Conservation (phyloP, 2,329 filamentous ascomycete species). For the Pseudopyricularia cyperi region DNA sequence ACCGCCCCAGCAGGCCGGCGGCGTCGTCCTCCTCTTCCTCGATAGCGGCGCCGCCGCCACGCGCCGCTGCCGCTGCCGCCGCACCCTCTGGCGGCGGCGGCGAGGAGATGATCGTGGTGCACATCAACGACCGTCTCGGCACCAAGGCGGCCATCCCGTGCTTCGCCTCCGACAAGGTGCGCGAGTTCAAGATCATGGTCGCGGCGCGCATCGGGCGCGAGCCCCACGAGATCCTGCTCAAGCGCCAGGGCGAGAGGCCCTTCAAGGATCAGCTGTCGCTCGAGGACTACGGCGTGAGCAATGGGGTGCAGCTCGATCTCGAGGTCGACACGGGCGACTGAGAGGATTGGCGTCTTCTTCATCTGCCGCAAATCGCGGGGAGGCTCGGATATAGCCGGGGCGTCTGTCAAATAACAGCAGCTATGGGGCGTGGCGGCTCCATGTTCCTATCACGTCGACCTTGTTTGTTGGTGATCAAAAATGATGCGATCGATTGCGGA, state of each 20-base stretch:
- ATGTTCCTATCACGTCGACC: too few relatives aligned
- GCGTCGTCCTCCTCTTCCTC: slow-evolving; percentile 11
- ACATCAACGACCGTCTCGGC: slow-evolving; percentile 88
- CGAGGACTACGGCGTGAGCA: slow-evolving; percentile 87
- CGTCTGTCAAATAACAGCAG: not conserved
- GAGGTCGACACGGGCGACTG: slow-evolving; percentile 50
- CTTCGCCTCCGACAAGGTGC: slow-evolving; percentile 69
- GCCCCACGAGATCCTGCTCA: slow-evolving; percentile 81
- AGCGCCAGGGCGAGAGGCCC: slow-evolving; percentile 80
- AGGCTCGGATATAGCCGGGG: not conserved
- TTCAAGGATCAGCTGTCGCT: slow-evolving; percentile 85
- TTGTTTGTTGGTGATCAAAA: too few relatives aligned
- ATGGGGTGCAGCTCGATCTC: slow-evolving; percentile 62
- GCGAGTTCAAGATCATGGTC: slow-evolving; percentile 82
- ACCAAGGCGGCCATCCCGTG: slow-evolving; percentile 94
- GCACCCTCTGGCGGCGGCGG: slow-evolving; percentile 9
- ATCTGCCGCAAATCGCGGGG: not conserved
- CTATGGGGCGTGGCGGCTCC: too few relatives aligned
- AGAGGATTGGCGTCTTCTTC: slow-evolving; percentile 9
- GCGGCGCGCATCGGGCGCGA: slow-evolving; percentile 80
- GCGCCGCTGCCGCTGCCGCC: slow-evolving; percentile 15
- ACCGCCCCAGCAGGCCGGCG: slow-evolving; percentile 13
- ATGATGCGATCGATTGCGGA: not conserved
- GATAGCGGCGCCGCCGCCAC: slow-evolving; percentile 14
- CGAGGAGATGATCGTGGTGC: slow-evolving; percentile 85